Evolutionary conservation across 148 eudicot genomes (phyloP).

Genomic region (Persicaria maculosa): DNA sequence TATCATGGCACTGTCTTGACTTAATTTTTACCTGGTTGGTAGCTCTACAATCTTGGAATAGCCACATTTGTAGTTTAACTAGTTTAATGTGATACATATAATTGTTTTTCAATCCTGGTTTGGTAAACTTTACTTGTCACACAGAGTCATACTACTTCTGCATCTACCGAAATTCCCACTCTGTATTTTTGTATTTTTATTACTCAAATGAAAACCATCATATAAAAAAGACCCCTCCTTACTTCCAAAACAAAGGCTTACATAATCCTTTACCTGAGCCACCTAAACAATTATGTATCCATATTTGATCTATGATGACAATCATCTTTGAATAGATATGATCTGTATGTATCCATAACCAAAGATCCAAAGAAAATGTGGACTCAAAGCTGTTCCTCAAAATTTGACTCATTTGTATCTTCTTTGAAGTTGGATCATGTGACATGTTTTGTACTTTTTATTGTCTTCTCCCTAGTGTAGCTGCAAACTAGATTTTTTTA

Average conservation of each 20-base stretch:
- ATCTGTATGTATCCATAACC: not conserved
- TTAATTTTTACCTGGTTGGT: not conserved
- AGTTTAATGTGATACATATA: too few species aligned
- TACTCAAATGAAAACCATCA: not conserved
- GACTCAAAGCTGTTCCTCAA: not conserved
- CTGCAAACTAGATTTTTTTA: too few species aligned
- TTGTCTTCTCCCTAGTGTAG: too few species aligned
- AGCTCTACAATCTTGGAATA: not conserved
- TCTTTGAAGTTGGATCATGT: not conserved
- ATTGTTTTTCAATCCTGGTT: not conserved
- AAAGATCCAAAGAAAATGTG: not conserved
- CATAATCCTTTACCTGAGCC: not conserved
- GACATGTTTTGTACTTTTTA: not conserved
- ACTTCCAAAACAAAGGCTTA: not conserved
- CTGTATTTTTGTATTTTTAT: not conserved
- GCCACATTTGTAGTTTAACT: not conserved
- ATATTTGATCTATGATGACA: not conserved
- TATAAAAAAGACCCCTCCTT: not conserved
- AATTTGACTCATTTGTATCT: not conserved
- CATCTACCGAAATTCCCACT: not conserved
- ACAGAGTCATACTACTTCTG: not conserved
- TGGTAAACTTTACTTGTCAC: not conserved
- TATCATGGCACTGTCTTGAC: not conserved
- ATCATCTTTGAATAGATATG: not conserved
- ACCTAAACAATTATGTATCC: not conserved